A percentile compares a stretch with the other conserved stretches of the same genome.
Evolutionary conservation across 202 grass and related monocot genomes (phyloP).

Genomic region (Zoysia matrella): DNA sequence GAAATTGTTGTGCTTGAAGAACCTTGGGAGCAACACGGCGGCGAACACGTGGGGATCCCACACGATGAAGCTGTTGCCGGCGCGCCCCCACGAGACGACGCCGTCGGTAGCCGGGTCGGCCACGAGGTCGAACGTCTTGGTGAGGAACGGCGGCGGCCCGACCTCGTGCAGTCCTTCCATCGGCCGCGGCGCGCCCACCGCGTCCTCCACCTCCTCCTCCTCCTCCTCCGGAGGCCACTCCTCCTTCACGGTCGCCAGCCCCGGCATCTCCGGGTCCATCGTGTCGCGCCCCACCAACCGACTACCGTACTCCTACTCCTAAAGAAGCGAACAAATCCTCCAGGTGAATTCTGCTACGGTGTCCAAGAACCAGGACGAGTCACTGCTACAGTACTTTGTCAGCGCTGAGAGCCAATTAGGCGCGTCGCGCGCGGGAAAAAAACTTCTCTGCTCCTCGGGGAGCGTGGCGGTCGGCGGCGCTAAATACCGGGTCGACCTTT

Average conservation of each 20-base stretch:
- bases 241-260: conserved; percentile 72
- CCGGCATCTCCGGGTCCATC: conserved; percentile 50
- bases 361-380: neutral
- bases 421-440: neutral
- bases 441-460: conserved; percentile 1
- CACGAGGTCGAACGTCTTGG: conserved; percentile 89
- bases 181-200: conserved; percentile 45
- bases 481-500: conserved; percentile 31
- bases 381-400: neutral
- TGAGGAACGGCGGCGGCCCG: conserved; percentile 81
- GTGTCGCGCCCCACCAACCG: neutral
- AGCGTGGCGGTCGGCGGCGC: neutral
- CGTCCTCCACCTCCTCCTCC: conserved; percentile 9
- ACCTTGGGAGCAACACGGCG: conserved; percentile 54
- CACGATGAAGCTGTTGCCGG: too few relatives aligned
- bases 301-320: too few relatives aligned
- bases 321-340: too few relatives aligned
- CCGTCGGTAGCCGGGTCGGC: conserved; percentile 65
- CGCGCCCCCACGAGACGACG: conserved; percentile 68
- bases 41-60: too few relatives aligned
- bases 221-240: conserved; percentile 50
- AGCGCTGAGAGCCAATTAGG: neutral
- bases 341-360: neutral
- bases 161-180: conserved; percentile 71
- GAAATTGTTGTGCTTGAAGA: conserved; percentile 94